Base-by-base conservation (phyloP, 306 rosid species). In the Cucumis hystrix region DNA sequence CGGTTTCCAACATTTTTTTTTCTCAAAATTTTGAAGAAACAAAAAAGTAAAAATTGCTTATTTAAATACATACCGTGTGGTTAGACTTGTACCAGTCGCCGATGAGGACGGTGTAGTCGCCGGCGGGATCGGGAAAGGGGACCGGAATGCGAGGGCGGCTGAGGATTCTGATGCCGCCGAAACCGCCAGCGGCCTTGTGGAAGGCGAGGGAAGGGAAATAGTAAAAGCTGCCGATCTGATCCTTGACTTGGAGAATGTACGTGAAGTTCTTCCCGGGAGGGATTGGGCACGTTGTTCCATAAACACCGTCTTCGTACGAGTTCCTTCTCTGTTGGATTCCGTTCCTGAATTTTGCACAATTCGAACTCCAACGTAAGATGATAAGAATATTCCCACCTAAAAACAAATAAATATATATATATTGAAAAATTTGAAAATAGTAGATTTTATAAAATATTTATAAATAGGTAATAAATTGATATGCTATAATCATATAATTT, bases 141-240 rank as follows among this genome's bases (percentile, higher is more conserved):
- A 95, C 97, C 4, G 99, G 99, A 68, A 92, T 95, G 52, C 89
- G 81, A 4, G 99, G 99, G 76, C 99, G 89, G 87, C 97, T 95
- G 7, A 92, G 93, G 49, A 95, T 95, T 72, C 99, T 91, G 70
- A 95, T 88, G 37, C 96, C 99, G 59, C 99, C 99, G 76, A 92
- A 95, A 67, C 92, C 99, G 40, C 99, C 99, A 5, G 97, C 99
- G 1, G 99, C 99, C 83, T 95, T 95, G 85, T 95, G 99, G 74
- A 95, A 95, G 25, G 96, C 91, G 52, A 95, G 96, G 0, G 99
- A 90, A 6, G 99, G 99, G 87, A 89, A 95, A 69, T 95, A 92
- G 79, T 90, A 95, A 82, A 88, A 92, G 79, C 97, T 95, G 69
- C 99, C 99, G 73, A 96, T 96, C 77, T 96, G 99, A 84, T 96